phyloP scores from a whole-genome alignment of 2,329 filamentous ascomycete species.

The Colletotrichum neosansevieriae region DNA sequence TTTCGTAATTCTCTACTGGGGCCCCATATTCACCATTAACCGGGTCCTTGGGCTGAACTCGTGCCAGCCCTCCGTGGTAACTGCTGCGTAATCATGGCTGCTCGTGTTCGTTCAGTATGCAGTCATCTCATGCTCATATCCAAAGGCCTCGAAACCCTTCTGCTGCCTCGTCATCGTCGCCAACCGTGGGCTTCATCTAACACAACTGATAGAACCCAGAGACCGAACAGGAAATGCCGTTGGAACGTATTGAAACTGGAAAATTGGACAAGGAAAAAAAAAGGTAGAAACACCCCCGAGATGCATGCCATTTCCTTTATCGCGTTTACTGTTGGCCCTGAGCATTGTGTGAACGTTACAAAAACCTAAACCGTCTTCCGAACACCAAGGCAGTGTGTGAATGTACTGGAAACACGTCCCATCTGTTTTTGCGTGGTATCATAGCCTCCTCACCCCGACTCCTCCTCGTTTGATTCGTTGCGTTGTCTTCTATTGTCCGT shows the following conservation, averaged over 20 bases:
- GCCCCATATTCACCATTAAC: neutral
- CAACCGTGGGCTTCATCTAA: neutral
- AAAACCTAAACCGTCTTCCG: conserved; percentile 37
- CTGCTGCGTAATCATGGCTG: neutral
- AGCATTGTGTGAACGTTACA: conserved; percentile 40
- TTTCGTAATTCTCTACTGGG: neutral
- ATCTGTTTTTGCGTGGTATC: conserved; percentile 42
- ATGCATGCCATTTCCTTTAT: conserved; percentile 40
- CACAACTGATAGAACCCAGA: neutral
- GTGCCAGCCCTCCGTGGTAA: neutral
- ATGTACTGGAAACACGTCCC: conserved; percentile 40
- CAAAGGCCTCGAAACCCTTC: neutral
- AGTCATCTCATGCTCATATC: neutral
- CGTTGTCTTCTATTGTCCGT: conserved; percentile 50
- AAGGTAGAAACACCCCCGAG: conserved; percentile 24
- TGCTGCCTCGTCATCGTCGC: conserved; percentile 5
- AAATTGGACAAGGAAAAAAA: conserved; percentile 3
- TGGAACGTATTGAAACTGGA: conserved; percentile 6
- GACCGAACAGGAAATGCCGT: conserved; percentile 1
- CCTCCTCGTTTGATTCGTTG: conserved; percentile 10
- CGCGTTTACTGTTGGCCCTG: conserved; percentile 40
- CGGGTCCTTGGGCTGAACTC: no score
- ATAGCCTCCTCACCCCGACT: conserved; percentile 36
- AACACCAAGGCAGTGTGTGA: conserved; percentile 40
- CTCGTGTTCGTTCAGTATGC: conserved; percentile 7